A percentile compares a stretch with the other conserved stretches of the same genome.
These are phyloP conservation scores for Lichtheimia ornata DNA, from an alignment of 371 early-diverging fungal species.

Conservation along the genomic window DNA sequence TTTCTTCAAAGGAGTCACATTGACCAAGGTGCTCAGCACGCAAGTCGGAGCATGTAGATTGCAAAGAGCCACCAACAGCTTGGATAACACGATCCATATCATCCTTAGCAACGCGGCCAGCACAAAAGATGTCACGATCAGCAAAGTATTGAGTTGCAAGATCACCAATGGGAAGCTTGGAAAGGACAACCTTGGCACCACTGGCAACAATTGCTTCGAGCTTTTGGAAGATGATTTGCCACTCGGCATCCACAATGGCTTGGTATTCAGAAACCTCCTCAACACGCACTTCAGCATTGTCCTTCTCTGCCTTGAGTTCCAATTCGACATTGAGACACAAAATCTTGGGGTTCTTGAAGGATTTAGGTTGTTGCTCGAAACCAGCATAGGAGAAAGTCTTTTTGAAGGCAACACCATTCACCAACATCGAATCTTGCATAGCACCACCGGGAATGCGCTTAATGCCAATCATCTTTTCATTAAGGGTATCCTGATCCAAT, in stretches of 20 bases:
- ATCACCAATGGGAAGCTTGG: constrained; percentile 99
- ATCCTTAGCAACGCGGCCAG: constrained; percentile 96
- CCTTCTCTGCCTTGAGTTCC: constrained; percentile 99
- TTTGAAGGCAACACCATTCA: constrained; percentile 99
- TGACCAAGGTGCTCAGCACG: constrained; percentile 82
- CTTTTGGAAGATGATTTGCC: constrained; percentile 99
- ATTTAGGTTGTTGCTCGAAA: constrained; percentile 99
- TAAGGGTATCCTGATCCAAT: constrained; percentile 91
- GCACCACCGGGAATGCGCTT: constrained; percentile 99
- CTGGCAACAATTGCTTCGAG: constrained; percentile 96
- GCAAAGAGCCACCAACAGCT: constrained; percentile 95
- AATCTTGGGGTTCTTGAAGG: constrained; percentile 94
- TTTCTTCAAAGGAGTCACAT: constrained; percentile 96
- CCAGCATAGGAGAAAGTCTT: constrained; percentile 99
- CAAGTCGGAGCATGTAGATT: constrained; percentile 91
- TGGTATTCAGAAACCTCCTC: constrained; percentile 98
- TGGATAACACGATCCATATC: constrained; percentile 94
- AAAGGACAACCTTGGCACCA: constrained; percentile 99
- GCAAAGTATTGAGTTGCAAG: constrained; percentile 99
- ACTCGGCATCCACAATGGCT: constrained; percentile 99
- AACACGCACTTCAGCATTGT: constrained; percentile 99
- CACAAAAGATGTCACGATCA: constrained; percentile 99
- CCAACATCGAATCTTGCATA: constrained; percentile 96
- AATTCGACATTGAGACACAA: constrained; percentile 97
- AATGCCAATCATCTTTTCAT: constrained; percentile 95